Percentiles rank a stretch among this genome's conserved stretches.
phyloP scores from a whole-genome alignment of 2,329 filamentous ascomycete species.

The Pseudogymnoascus sp. region DNA sequence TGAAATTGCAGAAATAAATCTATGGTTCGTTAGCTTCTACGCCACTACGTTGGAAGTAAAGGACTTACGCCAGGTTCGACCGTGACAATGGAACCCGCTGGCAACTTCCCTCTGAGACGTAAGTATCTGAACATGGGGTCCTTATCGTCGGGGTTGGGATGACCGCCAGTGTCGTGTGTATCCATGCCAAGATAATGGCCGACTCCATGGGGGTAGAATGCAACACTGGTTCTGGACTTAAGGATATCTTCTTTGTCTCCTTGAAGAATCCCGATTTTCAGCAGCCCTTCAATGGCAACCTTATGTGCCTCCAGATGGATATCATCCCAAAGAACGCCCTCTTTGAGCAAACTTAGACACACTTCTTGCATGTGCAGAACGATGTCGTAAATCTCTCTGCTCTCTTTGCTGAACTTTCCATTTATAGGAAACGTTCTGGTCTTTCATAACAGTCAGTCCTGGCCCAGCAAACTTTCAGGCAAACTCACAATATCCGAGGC shows the following conservation, averaged over 20 bases:
- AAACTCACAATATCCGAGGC: constrained; percentile 55
- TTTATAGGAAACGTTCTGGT: constrained; percentile 82
- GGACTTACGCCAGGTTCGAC: constrained; percentile 79
- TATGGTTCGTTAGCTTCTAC: constrained; percentile 24
- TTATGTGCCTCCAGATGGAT: constrained; percentile 74
- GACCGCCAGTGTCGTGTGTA: constrained; percentile 79
- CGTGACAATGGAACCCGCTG: constrained; percentile 77
- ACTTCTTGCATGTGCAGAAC: constrained; percentile 82
- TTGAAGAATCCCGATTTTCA: constrained; percentile 67
- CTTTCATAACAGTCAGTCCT: constrained; percentile 48
- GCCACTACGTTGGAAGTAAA: constrained; percentile 10
- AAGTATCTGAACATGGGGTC: constrained; percentile 86
- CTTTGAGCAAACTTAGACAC: constrained; percentile 65
- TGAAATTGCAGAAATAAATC: constrained; percentile 89
- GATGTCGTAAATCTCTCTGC: constrained; percentile 69
- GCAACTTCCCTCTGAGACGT: constrained; percentile 66
- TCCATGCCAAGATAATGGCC: constrained; percentile 91
- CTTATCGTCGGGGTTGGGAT: constrained; percentile 68
- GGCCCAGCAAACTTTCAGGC: neutral
- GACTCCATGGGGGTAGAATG: constrained; percentile 86
- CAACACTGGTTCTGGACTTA: constrained; percentile 69
- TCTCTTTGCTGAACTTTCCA: constrained; percentile 63
- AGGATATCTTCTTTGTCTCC: constrained; percentile 66
- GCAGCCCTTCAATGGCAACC: constrained; percentile 73
- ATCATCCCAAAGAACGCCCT: constrained; percentile 72